Conservation (phyloP, 768 basidiomycete genomes). For the Auricularia sp. region DNA sequence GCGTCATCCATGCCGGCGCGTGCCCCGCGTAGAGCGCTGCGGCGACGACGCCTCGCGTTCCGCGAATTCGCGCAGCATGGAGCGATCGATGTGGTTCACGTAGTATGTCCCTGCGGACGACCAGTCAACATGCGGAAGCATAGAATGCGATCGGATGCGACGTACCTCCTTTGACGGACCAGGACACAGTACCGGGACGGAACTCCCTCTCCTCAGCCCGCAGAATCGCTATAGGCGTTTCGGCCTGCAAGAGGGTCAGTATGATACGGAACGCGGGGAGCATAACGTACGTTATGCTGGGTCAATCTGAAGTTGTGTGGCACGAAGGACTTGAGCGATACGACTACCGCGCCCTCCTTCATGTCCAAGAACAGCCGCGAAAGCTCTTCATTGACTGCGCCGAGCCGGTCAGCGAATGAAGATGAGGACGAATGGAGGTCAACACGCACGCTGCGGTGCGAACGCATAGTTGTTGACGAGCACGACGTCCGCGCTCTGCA, state of each 20-base stretch:
- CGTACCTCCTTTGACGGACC: conserved; percentile 40
- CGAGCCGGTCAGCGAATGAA: not conserved
- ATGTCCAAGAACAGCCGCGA: conserved; percentile 87
- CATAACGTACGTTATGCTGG: conserved; percentile 50
- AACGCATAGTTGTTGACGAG: conserved; percentile 87
- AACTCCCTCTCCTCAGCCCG: conserved; percentile 61
- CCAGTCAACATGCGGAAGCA: not conserved
- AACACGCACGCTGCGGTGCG: conserved; percentile 27
- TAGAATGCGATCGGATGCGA: not conserved
- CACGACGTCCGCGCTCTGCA: conserved; percentile 81
- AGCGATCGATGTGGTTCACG: conserved; percentile 65
- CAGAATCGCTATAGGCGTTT: conserved; percentile 63
- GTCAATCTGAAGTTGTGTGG: conserved; percentile 68
- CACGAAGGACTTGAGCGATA: conserved; percentile 82
- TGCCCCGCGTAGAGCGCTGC: not conserved
- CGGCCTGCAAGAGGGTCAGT: conserved; percentile 2
- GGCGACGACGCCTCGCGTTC: conserved; percentile 1
- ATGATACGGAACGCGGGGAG: conserved; percentile 26
- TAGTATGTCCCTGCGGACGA: conserved; percentile 56
- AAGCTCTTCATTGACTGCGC: conserved; percentile 74
- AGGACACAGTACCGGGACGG: conserved; percentile 68
- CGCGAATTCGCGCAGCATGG: conserved; percentile 3
- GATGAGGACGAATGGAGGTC: not conserved
- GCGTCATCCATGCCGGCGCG: not conserved
- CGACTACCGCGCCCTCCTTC: conserved; percentile 84